Conservation (phyloP, 2,329 filamentous ascomycete species). For the Verticillium zaregamsianum region DNA sequence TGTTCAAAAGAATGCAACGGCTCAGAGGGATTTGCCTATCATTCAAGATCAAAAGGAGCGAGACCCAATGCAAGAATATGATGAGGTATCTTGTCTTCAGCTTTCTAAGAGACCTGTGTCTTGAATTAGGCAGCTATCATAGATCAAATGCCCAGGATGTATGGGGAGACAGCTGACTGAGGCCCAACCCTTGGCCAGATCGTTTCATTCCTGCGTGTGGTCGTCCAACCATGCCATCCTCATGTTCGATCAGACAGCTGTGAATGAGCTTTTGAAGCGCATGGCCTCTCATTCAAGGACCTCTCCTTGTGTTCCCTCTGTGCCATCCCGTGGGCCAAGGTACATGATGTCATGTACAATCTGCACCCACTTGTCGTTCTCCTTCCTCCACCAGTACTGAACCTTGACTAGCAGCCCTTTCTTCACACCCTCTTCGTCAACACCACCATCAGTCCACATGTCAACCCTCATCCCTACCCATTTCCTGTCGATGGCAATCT, state of each 20-base stretch:
- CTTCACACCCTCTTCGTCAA: background rate
- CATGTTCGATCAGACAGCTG: background rate
- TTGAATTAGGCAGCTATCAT: no score
- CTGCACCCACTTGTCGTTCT: constrained; percentile 14
- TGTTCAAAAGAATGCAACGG: no score
- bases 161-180: no score
- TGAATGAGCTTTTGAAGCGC: no score
- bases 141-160: no score
- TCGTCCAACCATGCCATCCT: background rate
- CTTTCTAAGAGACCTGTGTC: no score
- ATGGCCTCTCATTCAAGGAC: background rate
- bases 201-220: no score
- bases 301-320: constrained; percentile 14
- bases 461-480: constrained; percentile 24
- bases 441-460: constrained; percentile 17
- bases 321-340: constrained; percentile 20
- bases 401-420: constrained; percentile 19
- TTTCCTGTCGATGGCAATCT: constrained; percentile 10
- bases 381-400: constrained; percentile 24
- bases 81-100: no score
- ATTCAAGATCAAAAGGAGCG: no score
- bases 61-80: no score
- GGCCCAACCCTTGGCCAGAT: no score
- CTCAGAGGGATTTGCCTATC: no score
- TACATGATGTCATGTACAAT: constrained; percentile 23